Base-by-base conservation (phyloP, 192 early-diverging fungal species). In the Funneliformis geosporum region DNA sequence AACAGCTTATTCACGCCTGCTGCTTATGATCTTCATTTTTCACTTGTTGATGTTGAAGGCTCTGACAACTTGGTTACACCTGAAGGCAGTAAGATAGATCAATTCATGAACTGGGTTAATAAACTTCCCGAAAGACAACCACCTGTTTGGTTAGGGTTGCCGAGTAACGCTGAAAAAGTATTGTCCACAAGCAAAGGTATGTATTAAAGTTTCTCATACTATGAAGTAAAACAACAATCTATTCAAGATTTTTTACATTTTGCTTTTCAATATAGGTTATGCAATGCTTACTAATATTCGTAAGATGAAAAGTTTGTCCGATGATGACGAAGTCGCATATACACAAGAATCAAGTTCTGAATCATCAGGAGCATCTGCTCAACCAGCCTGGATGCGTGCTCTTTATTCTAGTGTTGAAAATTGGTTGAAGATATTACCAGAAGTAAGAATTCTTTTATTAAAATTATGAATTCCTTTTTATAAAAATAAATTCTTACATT, bases 61-160 rank as follows among this genome's bases (percentile, higher is more conserved):
- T 82, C 55, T 9, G 78, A 79, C 16, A 84, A 86, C 8, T 73
- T 99, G 14, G 74, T 85, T 14, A 91, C 92, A 0, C 98, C 98
- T 42, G 98, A 98, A 60, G 96, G 95, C 46, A 96, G 91, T 8
- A 88, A 87, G 75, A 85, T 93, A 62, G 92, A 93, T 5, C 92
- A 97, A 76, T 96, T 99, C 86, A 67, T 96, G 76, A 86, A 89
- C 27, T 99, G 98, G 98, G 95, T 96, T 44, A 86, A 88, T 40
- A 88, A 87, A 50, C 80, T 99, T 75, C 95, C 96, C 1, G 96
- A 97, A 44, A 89, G 91, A 79, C 94, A 99, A 84, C 96, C 98
- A 27, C 98, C 98, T 18, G 91, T 94, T 7, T 99, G 98, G 98
- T 87, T 99, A 47, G 96, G 98, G 10, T 89, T 99, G 68, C 97